Conservation (phyloP, 306 rosid genomes). For the Sindora glabra region DNA sequence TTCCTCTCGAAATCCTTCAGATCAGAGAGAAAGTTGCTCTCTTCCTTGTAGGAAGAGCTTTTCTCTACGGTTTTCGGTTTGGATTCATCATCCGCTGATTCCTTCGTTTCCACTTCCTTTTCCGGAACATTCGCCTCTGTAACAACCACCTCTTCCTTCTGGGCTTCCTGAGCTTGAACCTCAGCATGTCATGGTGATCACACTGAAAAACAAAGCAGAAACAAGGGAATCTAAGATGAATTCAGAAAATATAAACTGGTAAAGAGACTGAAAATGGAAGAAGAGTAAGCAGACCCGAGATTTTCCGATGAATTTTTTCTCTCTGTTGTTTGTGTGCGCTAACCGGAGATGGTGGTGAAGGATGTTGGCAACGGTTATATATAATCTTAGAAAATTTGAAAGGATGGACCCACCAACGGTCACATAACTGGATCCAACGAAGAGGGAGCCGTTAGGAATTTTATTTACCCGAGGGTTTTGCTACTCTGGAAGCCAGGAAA, state of each 20-base stretch:
- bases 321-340: background rate
- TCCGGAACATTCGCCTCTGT: conserved; percentile 4
- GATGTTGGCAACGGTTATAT: background rate
- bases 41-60: conserved; percentile 38
- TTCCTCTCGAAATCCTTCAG: conserved; percentile 36
- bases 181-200: conserved; percentile 26
- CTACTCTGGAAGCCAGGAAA: conserved; percentile 15
- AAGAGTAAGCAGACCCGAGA: background rate
- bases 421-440: conserved; percentile 24
- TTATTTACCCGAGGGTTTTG: conserved; percentile 21
- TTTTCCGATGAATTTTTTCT: background rate
- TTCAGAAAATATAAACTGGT: background rate
- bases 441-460: conserved; percentile 37
- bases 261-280: background rate
- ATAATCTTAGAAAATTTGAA: background rate
- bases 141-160: conserved; percentile 6
- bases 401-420: conserved; percentile 28
- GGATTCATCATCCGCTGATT: background rate
- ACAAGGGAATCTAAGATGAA: background rate
- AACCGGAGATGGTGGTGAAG: background rate
- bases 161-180: conserved; percentile 19
- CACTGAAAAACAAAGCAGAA: background rate
- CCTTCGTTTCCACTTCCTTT: background rate
- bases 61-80: conserved; percentile 13
- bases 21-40: conserved; percentile 39